Evolutionary conservation across 2,329 filamentous ascomycete species (phyloP).

Genomic region (Thielaviopsis musarum): DNA sequence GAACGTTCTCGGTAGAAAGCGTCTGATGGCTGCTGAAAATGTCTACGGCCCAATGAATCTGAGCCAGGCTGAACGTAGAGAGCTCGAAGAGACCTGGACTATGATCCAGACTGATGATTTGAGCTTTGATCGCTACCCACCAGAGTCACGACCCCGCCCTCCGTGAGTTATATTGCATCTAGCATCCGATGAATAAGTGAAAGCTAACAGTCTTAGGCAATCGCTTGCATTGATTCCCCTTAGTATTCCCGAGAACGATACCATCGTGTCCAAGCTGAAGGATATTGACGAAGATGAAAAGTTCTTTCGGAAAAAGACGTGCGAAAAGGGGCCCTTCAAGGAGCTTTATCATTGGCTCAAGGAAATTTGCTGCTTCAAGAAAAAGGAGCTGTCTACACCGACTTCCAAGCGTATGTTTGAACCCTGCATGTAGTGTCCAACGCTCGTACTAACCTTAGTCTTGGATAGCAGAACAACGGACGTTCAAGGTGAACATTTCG

Average conservation of each 20-base stretch:
- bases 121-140: slow-evolving; percentile 11
- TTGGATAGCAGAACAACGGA: slow-evolving; percentile 6
- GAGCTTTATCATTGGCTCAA: slow-evolving; percentile 3
- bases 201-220: slow-evolving; percentile 3
- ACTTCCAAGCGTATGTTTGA: slow-evolving; percentile 6
- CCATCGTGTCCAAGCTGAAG: slow-evolving; percentile 4
- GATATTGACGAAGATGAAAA: slow-evolving; percentile 11
- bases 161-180: slow-evolving; percentile 4
- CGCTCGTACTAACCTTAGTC: neutral
- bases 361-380: slow-evolving; percentile 9
- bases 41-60: slow-evolving; percentile 6
- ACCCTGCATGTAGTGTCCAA: neutral
- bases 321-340: neutral
- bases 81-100: slow-evolving; percentile 12
- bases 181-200: neutral
- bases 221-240: slow-evolving; percentile 8
- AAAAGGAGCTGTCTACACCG: neutral
- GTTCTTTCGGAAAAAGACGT: neutral
- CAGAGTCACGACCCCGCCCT: slow-evolving; percentile 10
- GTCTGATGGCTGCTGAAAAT: slow-evolving; percentile 7
- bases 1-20: slow-evolving; percentile 9
- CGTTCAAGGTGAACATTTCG: slow-evolving; percentile 9
- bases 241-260: neutral
- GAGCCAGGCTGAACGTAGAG: slow-evolving; percentile 9
- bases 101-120: slow-evolving; percentile 12